phyloP scores from a whole-genome alignment of 179 eudicot species.

The Spergularia azorica region DNA sequence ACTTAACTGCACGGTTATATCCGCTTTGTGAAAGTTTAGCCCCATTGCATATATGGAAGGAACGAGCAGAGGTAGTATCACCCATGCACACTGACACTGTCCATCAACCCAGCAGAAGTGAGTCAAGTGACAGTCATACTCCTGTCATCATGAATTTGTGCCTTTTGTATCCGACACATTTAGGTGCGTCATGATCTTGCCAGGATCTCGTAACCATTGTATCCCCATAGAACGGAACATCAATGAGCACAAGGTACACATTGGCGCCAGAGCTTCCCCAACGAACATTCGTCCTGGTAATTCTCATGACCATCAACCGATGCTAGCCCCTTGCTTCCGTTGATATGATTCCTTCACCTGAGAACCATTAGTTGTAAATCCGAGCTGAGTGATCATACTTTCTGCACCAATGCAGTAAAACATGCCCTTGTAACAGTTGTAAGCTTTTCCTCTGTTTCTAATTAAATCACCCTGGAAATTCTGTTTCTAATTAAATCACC shows the following conservation, averaged over 20 bases:
- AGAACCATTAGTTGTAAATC: neutral
- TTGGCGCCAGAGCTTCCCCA: neutral
- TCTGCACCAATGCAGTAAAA: conserved; percentile 5
- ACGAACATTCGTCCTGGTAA: neutral
- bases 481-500: neutral
- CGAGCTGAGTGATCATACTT: neutral
- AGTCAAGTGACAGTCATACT: neutral
- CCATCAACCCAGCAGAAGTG: conserved; percentile 7
- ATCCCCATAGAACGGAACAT: neutral
- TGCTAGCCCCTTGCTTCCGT: neutral
- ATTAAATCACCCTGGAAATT: neutral
- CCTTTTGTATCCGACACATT: neutral
- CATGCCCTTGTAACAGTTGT: neutral
- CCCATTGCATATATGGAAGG: neutral
- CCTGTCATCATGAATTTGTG: neutral
- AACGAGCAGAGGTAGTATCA: neutral
- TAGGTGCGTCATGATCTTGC: neutral
- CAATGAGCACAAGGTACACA: neutral
- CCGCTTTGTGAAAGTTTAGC: neutral
- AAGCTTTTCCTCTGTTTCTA: neutral
- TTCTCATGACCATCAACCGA: neutral
- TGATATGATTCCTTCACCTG: neutral
- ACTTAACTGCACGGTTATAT: neutral
- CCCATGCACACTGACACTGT: neutral
- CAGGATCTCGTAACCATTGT: neutral